A percentile compares a stretch with the other conserved stretches of the same genome.
phyloP scores from a whole-genome alignment of 225 moss, liverwort and hornwort species.

The Bryoerythrophyllum caledonicum region DNA sequence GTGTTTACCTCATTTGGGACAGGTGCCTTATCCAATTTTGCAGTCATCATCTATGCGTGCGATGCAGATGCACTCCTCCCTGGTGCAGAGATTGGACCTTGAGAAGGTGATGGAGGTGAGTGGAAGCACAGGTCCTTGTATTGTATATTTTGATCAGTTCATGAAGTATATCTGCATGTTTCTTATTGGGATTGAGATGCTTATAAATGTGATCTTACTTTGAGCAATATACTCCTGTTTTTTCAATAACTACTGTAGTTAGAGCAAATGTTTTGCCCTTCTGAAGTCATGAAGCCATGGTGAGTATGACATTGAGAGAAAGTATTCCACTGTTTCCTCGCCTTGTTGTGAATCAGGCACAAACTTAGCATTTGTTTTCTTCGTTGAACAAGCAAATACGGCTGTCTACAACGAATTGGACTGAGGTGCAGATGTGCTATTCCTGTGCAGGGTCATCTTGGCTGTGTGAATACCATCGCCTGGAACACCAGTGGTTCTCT shows the following conservation, averaged over 20 bases:
- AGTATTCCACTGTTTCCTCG: not conserved
- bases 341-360: not conserved
- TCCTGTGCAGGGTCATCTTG: slow-evolving; percentile 82
- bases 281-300: not conserved
- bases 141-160: slow-evolving; percentile 23
- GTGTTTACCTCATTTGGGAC: slow-evolving; percentile 18
- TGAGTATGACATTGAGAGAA: not conserved
- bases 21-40: slow-evolving; percentile 72
- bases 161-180: not conserved
- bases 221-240: not conserved
- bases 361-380: not conserved
- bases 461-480: slow-evolving; percentile 90
- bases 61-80: slow-evolving; percentile 95
- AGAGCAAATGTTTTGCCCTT: not conserved
- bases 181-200: not conserved
- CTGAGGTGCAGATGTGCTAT: slow-evolving; percentile 24
- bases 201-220: not conserved
- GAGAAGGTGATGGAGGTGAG: slow-evolving; percentile 83
- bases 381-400: not conserved
- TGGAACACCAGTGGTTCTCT: slow-evolving; percentile 94
- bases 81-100: slow-evolving; percentile 86
- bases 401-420: slow-evolving; percentile 12
- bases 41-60: slow-evolving; percentile 71
- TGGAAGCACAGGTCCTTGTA: slow-evolving; percentile 14
- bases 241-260: not conserved